Conservation (phyloP, 345 rosid species). For the Aethionema arabicum region DNA sequence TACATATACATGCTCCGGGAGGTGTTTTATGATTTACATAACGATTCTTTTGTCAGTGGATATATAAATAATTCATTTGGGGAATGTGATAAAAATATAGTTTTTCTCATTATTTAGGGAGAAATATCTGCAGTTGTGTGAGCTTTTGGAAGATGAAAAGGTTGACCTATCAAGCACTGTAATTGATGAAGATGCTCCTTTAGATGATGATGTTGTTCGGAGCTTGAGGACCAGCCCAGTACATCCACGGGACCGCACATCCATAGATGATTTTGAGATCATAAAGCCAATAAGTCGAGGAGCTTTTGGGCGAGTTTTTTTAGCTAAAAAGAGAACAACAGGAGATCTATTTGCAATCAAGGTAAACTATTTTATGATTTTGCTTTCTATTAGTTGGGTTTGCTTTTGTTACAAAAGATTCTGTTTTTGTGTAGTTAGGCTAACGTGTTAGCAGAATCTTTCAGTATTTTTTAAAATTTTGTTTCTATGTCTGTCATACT, state of each 20-base stretch:
- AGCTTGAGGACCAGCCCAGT: slow-evolving; percentile 95
- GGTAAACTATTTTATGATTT: slow-evolving; percentile 44
- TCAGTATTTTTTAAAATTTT: slow-evolving; percentile 27
- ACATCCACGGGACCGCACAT: slow-evolving; percentile 91
- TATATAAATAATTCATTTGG: background rate
- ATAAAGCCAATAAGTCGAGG: slow-evolving; percentile 99
- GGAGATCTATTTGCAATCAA: slow-evolving; percentile 99
- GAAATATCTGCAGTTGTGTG: slow-evolving; percentile 94
- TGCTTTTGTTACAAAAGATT: slow-evolving; percentile 9
- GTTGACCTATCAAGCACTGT: slow-evolving; percentile 81
- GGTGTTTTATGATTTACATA: slow-evolving; percentile 12
- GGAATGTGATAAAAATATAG: slow-evolving; percentile 16
- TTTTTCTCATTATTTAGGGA: slow-evolving; percentile 56
- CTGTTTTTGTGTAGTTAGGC: background rate
- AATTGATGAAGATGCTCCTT: slow-evolving; percentile 92
- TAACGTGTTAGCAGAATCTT: slow-evolving; percentile 20
- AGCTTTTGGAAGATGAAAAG: slow-evolving; percentile 86
- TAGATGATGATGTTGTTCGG: slow-evolving; percentile 95
- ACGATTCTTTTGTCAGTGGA: slow-evolving; percentile 2
- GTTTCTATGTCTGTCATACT: slow-evolving; percentile 20
- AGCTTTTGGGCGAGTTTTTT: slow-evolving; percentile 97
- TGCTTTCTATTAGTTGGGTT: slow-evolving; percentile 6
- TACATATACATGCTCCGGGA: slow-evolving; percentile 12
- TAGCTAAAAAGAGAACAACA: slow-evolving; percentile 96
- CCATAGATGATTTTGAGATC: slow-evolving; percentile 98